Evolutionary conservation across 176 grass and related monocot species (phyloP), one percentile per base, ranked within the genome.

Genomic region (Raddia distichophylla): DNA sequence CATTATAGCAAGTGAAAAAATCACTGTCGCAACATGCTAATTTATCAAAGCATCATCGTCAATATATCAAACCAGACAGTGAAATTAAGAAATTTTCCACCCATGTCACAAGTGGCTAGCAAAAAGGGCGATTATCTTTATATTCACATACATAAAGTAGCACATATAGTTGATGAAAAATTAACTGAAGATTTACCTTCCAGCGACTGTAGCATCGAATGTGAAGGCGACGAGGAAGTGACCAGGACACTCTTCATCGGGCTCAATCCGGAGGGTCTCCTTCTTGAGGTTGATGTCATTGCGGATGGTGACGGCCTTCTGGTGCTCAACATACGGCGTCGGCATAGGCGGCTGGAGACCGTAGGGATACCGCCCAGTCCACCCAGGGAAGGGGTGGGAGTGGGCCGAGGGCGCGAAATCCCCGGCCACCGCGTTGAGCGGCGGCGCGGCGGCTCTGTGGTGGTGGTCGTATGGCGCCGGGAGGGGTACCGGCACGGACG

Each of bases 211-310:
- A 47, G 95, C 95, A 19, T 98, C 95, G 53, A 98, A 98, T 20
- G 90, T 95, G 84, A 98, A 98, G 71, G 95, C 60, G 10, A 98
- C 86, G 16, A 98, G 90, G 78, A 93, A 93, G 22, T 40, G 82
- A 0, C 85, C 77, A 2, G 88, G 81, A 8, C 88, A 90, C 55
- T 86, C 77, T 22, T 98, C 84, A 16, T 98, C 95, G 18, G 79
- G 88, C 49, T 98, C 92, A n/a, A 98, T 76, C 84, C 85, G 89
- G 17, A 98, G 88, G n/a, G 88, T 98, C 63, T 95, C 95, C 92
- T 98, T 98, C 83, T 93, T 98, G 80, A 98, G 91, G 78, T 95
- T 98, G 62, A 98, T 72, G 56, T 98, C 95, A 63, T 98, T 98
- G 70, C 92, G 86, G 66, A 98, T 95, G 49, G 95, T 98, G 35